Conservation (phyloP, 192 early-diverging fungal species). For the Backusella tuberculispora region DNA sequence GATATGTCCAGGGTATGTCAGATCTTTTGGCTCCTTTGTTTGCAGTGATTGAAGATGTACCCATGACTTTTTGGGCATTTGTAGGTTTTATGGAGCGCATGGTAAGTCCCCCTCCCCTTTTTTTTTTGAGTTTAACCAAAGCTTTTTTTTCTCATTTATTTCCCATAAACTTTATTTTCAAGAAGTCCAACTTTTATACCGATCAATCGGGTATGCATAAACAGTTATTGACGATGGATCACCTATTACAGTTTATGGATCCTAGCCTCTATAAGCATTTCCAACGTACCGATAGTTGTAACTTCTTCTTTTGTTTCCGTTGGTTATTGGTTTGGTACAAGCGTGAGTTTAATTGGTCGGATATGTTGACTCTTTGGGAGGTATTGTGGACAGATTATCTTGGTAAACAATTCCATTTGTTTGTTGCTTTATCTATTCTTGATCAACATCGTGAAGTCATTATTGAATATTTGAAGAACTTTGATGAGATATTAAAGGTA, state of each 20-base stretch:
- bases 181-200: constrained; percentile 85
- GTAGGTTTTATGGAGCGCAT: constrained; percentile 88
- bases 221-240: constrained; percentile 81
- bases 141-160: not conserved
- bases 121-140: not conserved
- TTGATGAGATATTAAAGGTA: constrained; percentile 94
- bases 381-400: constrained; percentile 77
- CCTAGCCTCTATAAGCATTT: constrained; percentile 84
- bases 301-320: constrained; percentile 98
- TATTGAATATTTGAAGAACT: constrained; percentile 76
- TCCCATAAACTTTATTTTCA: not conserved
- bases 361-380: constrained; percentile 89
- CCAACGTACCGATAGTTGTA: constrained; percentile 78
- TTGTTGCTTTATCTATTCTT: constrained; percentile 95
- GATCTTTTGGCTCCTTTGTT: constrained; percentile 91
- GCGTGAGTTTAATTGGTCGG: constrained; percentile 91
- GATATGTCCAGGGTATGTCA: constrained; percentile 98
- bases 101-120: constrained; percentile 41
- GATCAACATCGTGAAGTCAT: constrained; percentile 85
- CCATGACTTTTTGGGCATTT: constrained; percentile 94
- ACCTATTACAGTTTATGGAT: constrained; percentile 87
- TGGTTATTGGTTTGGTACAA: constrained; percentile 98
- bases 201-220: constrained; percentile 95
- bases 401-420: constrained; percentile 84
- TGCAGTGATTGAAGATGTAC: constrained; percentile 88